A percentile compares a stretch with the other conserved stretches of the same genome.
Evolutionary conservation across 2,329 filamentous ascomycete species (phyloP).

Genomic region (Trichothecium roseum): DNA sequence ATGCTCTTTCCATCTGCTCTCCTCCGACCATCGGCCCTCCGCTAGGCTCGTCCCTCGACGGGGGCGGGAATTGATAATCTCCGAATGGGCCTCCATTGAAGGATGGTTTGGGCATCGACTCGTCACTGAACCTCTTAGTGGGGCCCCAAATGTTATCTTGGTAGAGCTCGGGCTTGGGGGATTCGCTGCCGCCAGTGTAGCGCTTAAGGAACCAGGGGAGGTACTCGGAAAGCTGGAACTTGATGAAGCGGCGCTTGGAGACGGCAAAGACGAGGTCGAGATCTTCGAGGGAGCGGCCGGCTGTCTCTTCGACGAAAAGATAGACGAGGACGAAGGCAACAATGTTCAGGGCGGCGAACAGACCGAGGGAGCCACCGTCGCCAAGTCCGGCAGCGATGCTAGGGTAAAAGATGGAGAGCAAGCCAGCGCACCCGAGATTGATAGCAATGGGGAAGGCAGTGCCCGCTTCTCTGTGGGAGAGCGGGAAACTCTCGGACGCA

Average conservation of each 20-base stretch:
- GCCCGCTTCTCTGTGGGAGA: slow-evolving; percentile 37
- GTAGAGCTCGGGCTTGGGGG: slow-evolving; percentile 19
- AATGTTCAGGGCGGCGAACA: slow-evolving; percentile 36
- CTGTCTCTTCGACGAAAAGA: slow-evolving; percentile 1
- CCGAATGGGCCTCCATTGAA: background rate
- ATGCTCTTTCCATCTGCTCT: background rate
- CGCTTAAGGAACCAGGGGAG: slow-evolving; percentile 23
- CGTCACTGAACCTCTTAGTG: slow-evolving; percentile 2
- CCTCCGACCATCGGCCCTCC: slow-evolving; percentile 2
- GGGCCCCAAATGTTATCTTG: slow-evolving; percentile 20
- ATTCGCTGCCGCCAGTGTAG: slow-evolving; percentile 11
- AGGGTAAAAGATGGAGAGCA: slow-evolving; percentile 32
- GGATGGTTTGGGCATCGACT: background rate
- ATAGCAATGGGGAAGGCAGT: slow-evolving; percentile 35
- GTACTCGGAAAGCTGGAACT: slow-evolving; percentile 21
- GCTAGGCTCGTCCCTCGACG: slow-evolving; percentile 1
- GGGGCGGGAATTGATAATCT: background rate
- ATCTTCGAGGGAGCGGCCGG: slow-evolving; percentile 1
- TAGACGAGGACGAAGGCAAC: slow-evolving; percentile 24
- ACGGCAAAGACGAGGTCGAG: slow-evolving; percentile 27
- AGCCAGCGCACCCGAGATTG: slow-evolving; percentile 35
- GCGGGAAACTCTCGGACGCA: slow-evolving; percentile 38
- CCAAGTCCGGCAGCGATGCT: slow-evolving; percentile 9
- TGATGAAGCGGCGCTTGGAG: slow-evolving; percentile 26
- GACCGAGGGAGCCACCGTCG: slow-evolving; percentile 26